phyloP scores from a whole-genome alignment of 257 asterid genomes.

The Salvia splendens region DNA sequence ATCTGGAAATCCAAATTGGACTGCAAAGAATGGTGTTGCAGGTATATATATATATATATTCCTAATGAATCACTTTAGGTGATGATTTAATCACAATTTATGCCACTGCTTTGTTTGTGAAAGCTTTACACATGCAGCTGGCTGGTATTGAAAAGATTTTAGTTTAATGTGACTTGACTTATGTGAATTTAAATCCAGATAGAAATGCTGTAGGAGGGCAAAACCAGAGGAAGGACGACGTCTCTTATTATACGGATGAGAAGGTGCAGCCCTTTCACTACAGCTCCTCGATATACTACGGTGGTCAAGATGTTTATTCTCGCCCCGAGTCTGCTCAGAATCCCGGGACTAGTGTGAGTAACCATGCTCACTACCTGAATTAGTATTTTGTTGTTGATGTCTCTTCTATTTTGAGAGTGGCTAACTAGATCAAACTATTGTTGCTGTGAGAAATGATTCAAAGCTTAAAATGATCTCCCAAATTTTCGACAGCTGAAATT shows the following conservation, averaged over 20 bases:
- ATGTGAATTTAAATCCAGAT: slow-evolving; percentile 27
- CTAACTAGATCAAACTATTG: no score
- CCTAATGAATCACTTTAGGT: background rate
- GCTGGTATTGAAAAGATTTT: background rate
- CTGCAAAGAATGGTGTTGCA: slow-evolving; percentile 45
- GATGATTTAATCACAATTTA: background rate
- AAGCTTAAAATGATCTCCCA: no score
- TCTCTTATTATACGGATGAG: slow-evolving; percentile 52
- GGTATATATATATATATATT: slow-evolving; percentile 37
- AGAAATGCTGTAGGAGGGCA: slow-evolving; percentile 36
- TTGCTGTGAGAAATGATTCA: no score
- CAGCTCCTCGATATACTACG: slow-evolving; percentile 87
- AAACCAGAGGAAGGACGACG: slow-evolving; percentile 39
- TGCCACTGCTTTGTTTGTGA: background rate
- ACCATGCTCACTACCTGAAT: background rate
- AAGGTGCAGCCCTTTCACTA: slow-evolving; percentile 63
- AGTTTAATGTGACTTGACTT: background rate
- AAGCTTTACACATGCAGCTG: slow-evolving; percentile 7
- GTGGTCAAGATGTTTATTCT: slow-evolving; percentile 78
- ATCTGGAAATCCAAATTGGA: slow-evolving; percentile 43
- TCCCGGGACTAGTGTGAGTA: slow-evolving; percentile 57
- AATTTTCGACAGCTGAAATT: no score
- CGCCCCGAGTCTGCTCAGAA: slow-evolving; percentile 57
- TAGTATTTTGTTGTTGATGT: background rate
- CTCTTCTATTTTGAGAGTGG: background rate